phyloP scores from a whole-genome alignment of 768 basidiomycete species.

The Pisolithus orientalis region DNA sequence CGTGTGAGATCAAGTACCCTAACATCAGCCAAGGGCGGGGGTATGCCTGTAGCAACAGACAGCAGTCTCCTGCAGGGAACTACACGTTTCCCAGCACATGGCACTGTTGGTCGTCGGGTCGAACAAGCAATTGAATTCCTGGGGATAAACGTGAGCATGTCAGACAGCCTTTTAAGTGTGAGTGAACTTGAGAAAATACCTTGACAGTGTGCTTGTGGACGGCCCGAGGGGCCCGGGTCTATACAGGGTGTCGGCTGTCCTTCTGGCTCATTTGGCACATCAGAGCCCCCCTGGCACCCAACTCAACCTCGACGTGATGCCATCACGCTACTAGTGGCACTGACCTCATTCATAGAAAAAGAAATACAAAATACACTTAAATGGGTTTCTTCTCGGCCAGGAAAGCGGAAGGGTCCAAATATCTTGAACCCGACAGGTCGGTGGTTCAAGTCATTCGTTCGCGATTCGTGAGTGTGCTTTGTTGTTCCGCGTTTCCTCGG shows the following conservation, averaged over 20 bases:
- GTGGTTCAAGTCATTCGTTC: slow-evolving; percentile 55
- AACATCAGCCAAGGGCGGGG: slow-evolving; percentile 74
- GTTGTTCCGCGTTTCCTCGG: slow-evolving; percentile 3
- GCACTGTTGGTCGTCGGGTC: neutral
- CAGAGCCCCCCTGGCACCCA: slow-evolving; percentile 19
- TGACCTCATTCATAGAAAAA: neutral
- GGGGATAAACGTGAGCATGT: too few relatives aligned
- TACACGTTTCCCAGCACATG: neutral
- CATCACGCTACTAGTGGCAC: slow-evolving; percentile 1
- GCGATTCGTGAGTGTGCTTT: slow-evolving; percentile 43
- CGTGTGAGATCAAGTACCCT: slow-evolving; percentile 86
- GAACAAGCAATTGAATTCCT: too few relatives aligned
- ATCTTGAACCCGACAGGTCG: slow-evolving; percentile 34
- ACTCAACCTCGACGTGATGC: slow-evolving; percentile 8
- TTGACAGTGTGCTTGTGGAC: neutral
- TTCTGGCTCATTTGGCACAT: neutral
- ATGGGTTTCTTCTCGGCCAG: slow-evolving; percentile 31
- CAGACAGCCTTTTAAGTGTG: neutral
- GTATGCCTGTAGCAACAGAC: slow-evolving; percentile 41
- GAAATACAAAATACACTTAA: slow-evolving; percentile 1
- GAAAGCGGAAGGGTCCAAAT: slow-evolving; percentile 10
- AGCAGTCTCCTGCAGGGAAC: slow-evolving; percentile 3
- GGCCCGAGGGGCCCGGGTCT: slow-evolving; percentile 8
- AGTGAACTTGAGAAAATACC: neutral
- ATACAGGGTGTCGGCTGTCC: slow-evolving; percentile 24